These are phyloP conservation scores for Euphorbia schlechtendalii DNA, from an alignment of 441 rosid genomes.

Conservation along the genomic window DNA sequence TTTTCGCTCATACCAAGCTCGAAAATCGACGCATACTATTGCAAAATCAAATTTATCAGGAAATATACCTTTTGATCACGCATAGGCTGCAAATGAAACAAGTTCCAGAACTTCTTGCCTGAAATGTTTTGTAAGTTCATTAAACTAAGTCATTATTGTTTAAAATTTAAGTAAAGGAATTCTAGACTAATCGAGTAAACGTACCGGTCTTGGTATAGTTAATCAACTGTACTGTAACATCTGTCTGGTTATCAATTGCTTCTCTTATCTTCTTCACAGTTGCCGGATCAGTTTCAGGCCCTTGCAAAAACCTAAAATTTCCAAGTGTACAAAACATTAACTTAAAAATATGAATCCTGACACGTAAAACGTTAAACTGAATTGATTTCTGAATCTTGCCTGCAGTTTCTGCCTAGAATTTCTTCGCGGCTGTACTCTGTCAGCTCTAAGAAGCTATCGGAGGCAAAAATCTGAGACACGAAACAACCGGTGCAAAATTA, in stretches of 20 bases:
- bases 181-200: conserved; percentile 10
- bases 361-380: neutral
- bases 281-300: conserved; percentile 94
- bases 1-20: neutral
- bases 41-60: neutral
- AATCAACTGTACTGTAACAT: conserved; percentile 90
- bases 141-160: neutral
- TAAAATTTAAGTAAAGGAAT: neutral
- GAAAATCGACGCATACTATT: neutral
- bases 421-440: conserved; percentile 98
- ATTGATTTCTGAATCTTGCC: conserved; percentile 41
- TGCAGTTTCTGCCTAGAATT: conserved; percentile 94
- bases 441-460: conserved; percentile 97
- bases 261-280: conserved; percentile 84
- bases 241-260: conserved; percentile 86
- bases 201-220: conserved; percentile 93
- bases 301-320: conserved; percentile 75
- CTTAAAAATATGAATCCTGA: neutral
- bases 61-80: conserved; percentile 96
- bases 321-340: conserved; percentile 4
- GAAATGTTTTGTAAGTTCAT: conserved; percentile 9
- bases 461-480: conserved; percentile 78
- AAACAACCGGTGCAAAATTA: conserved; percentile 8
- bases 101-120: conserved; percentile 99
- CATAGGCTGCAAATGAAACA: conserved; percentile 98